Percentiles rank a stretch among this genome's conserved stretches.
These are phyloP conservation scores for Cordyceps pruinosa DNA, from an alignment of 2,329 filamentous ascomycete genomes.

Conservation along the genomic window DNA sequence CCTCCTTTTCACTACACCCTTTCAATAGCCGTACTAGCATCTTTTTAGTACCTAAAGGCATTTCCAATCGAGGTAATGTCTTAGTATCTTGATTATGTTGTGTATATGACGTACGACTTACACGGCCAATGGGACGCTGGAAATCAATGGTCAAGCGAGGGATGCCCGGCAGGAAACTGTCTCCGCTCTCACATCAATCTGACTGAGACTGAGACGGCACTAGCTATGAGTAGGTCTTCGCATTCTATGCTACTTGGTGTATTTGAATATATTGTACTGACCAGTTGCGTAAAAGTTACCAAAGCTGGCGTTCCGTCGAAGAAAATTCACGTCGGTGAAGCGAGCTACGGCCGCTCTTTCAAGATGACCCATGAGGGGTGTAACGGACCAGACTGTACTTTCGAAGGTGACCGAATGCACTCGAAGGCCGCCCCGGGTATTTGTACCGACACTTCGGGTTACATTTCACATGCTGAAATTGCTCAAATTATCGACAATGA, in stretches of 20 bases:
- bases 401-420: conserved; percentile 13
- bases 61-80: conserved; percentile 30
- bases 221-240: conserved; percentile 14
- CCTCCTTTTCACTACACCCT: not conserved
- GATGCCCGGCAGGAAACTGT: conserved; percentile 26
- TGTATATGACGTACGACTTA: conserved; percentile 29
- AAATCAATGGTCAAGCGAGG: conserved; percentile 21
- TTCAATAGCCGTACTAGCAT: conserved; percentile 22
- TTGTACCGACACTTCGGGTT: conserved; percentile 25
- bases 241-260: not conserved
- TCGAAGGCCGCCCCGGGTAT: conserved; percentile 19
- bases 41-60: conserved; percentile 32
- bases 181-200: conserved; percentile 30
- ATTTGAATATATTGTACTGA: not conserved
- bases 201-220: conserved; percentile 24
- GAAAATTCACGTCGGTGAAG: conserved; percentile 25
- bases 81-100: conserved; percentile 23
- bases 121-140: conserved; percentile 25
- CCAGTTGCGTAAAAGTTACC: not conserved
- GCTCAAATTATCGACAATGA: conserved; percentile 20
- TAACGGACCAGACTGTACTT: conserved; percentile 18
- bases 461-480: conserved; percentile 26
- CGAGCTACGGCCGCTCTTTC: conserved; percentile 27
- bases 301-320: conserved; percentile 4
- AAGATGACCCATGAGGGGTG: conserved; percentile 20